These are phyloP conservation scores for Fusarium siculi DNA, from an alignment of 2,329 filamentous ascomycete species.

Conservation along the genomic window DNA sequence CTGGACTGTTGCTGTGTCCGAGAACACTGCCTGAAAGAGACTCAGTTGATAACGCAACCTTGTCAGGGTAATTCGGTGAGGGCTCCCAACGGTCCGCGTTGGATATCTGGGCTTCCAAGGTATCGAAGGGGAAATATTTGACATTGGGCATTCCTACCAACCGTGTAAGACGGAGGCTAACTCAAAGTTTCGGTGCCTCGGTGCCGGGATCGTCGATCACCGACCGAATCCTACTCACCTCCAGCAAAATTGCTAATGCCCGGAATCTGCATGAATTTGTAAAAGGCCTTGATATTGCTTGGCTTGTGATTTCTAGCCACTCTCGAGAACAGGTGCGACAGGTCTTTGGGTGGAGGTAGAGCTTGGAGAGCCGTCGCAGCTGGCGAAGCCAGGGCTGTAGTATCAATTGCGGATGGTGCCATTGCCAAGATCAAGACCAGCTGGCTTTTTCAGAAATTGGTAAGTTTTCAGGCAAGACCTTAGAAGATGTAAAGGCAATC, in stretches of 20 bases:
- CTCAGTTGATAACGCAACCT: slow-evolving; percentile 31
- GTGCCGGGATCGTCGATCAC: neutral
- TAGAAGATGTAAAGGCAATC: neutral
- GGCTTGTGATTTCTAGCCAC: slow-evolving; percentile 71
- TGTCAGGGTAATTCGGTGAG: slow-evolving; percentile 67
- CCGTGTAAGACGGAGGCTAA: neutral
- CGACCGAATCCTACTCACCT: slow-evolving; percentile 54
- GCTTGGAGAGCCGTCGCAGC: slow-evolving; percentile 19
- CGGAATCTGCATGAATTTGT: slow-evolving; percentile 81
- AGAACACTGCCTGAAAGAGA: neutral
- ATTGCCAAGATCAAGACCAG: slow-evolving; percentile 8
- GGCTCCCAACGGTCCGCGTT: slow-evolving; percentile 79
- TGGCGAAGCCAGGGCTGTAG: slow-evolving; percentile 2
- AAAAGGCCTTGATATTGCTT: slow-evolving; percentile 81
- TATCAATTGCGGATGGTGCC: slow-evolving; percentile 36
- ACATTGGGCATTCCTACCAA: slow-evolving; percentile 78
- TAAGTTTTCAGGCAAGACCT: neutral
- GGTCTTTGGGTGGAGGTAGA: slow-evolving; percentile 68
- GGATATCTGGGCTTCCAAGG: slow-evolving; percentile 83
- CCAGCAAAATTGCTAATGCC: slow-evolving; percentile 72
- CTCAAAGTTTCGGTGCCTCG: slow-evolving; percentile 4
- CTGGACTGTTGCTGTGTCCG: neutral
- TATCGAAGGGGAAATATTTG: slow-evolving; percentile 89
- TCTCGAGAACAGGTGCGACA: slow-evolving; percentile 82
- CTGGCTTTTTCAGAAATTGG: slow-evolving; percentile 1